Percentiles rank a stretch among this genome's conserved stretches.
These are phyloP conservation scores for Ascochyta viciae-villosae DNA, from an alignment of 2,329 filamentous ascomycete genomes.

Conservation along the genomic window DNA sequence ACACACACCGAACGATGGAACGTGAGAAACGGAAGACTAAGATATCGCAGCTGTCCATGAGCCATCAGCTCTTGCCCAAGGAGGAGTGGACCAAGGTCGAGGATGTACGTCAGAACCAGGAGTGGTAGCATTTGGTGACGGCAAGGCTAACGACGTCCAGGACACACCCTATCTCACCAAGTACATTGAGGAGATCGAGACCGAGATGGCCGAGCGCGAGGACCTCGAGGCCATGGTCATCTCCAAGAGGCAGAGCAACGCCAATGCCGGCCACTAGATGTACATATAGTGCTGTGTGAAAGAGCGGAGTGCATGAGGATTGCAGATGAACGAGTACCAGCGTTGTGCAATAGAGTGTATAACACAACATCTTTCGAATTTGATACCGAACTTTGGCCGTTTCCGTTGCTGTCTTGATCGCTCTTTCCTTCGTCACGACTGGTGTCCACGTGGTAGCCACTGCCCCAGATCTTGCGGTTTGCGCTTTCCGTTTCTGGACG, in stretches of 20 bases:
- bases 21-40: constrained; percentile 21
- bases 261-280: constrained; percentile 35
- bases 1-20: constrained; percentile 27
- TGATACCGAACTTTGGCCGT: constrained; percentile 16
- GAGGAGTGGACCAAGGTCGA: constrained; percentile 72
- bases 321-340: constrained; percentile 21
- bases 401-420: neutral
- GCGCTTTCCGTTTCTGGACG: neutral
- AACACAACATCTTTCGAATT: constrained; percentile 38
- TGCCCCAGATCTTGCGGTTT: neutral
- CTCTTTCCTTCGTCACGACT: neutral
- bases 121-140: neutral
- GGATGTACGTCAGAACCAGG: constrained; percentile 58
- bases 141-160: constrained; percentile 52
- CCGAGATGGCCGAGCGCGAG: constrained; percentile 69
- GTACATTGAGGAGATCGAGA: constrained; percentile 73
- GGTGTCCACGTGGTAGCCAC: neutral
- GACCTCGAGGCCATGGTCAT: constrained; percentile 73
- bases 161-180: constrained; percentile 71
- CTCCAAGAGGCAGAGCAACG: constrained; percentile 50
- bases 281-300: constrained; percentile 30
- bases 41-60: constrained; percentile 65
- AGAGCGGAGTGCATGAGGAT: constrained; percentile 16
- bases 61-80: constrained; percentile 69
- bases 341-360: constrained; percentile 52